phyloP scores from a whole-genome alignment of 352 stramenopile genomes.

The Aphanomyces stellatus region DNA sequence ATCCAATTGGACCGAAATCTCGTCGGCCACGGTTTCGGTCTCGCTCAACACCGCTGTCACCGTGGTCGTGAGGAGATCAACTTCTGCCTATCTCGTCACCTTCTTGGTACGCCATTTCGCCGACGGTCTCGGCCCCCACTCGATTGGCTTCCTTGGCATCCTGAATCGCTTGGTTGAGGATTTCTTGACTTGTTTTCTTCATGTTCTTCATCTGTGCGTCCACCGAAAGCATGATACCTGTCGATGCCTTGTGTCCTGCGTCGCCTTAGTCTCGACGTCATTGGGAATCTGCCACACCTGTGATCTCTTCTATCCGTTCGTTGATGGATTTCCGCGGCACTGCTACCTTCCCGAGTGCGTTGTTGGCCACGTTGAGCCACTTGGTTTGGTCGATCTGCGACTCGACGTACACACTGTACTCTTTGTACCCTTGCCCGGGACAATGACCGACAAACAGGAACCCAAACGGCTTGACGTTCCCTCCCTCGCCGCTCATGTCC shows the following conservation, averaged over 20 bases:
- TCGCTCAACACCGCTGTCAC: slow-evolving; percentile 74
- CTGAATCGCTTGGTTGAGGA: slow-evolving; percentile 60
- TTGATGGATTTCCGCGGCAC: not conserved
- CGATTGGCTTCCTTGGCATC: slow-evolving; percentile 65
- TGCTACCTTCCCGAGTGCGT: slow-evolving; percentile 33
- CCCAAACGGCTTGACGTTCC: slow-evolving; percentile 62
- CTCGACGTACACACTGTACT: slow-evolving; percentile 76
- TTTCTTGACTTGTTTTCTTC: slow-evolving; percentile 42
- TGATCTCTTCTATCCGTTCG: not conserved
- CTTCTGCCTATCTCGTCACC: slow-evolving; percentile 23
- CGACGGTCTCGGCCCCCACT: slow-evolving; percentile 54
- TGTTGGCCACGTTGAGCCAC: slow-evolving; percentile 72
- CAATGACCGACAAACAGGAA: slow-evolving; percentile 82
- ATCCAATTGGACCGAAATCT: slow-evolving; percentile 54
- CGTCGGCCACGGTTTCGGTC: slow-evolving; percentile 46
- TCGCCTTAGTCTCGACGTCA: not conserved
- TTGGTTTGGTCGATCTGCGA: slow-evolving; percentile 50
- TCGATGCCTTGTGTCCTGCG: slow-evolving; percentile 21
- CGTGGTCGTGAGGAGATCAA: not conserved
- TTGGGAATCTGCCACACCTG: not conserved
- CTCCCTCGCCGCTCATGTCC: slow-evolving; percentile 63
- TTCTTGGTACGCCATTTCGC: slow-evolving; percentile 62
- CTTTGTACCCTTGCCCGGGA: slow-evolving; percentile 59
- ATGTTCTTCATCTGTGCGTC: slow-evolving; percentile 66
- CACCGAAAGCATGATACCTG: slow-evolving; percentile 27